A percentile compares a stretch with the other conserved stretches of the same genome.
Evolutionary conservation across 2,329 filamentous ascomycete genomes (phyloP).

Genomic region (Fusarium nurragi): DNA sequence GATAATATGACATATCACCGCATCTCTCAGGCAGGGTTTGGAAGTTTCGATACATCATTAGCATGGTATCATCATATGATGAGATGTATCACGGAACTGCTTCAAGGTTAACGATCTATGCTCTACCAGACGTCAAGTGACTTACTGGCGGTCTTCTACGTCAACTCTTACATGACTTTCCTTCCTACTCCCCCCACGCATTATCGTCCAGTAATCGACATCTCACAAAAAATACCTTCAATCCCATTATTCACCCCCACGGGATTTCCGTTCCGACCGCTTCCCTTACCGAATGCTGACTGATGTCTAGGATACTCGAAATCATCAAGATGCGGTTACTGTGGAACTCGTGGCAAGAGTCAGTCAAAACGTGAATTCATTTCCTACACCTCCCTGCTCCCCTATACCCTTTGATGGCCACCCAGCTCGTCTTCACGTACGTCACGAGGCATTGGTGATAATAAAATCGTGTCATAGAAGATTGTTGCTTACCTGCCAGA

Average conservation of each 20-base stretch:
- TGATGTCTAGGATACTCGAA: constrained; percentile 58
- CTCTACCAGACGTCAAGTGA: constrained; percentile 1
- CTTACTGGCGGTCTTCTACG: background rate
- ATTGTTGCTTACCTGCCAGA: constrained; percentile 5
- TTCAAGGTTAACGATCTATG: background rate
- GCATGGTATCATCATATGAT: constrained; percentile 4
- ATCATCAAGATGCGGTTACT: constrained; percentile 64
- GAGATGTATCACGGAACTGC: background rate
- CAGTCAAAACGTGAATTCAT: constrained; percentile 58
- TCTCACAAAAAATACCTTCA: constrained; percentile 14
- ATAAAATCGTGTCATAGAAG: constrained; percentile 11
- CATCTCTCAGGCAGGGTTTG: background rate
- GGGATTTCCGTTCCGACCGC: constrained; percentile 16
- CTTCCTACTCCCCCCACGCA: constrained; percentile 21
- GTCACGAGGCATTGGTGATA: constrained; percentile 4
- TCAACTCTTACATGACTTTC: constrained; percentile 1
- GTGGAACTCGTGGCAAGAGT: constrained; percentile 58
- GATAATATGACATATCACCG: background rate
- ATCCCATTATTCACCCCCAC: constrained; percentile 37
- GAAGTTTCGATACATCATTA: background rate
- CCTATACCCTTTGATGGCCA: background rate
- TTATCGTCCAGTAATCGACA: constrained; percentile 12
- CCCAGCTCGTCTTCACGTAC: constrained; percentile 6
- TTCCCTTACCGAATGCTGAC: constrained; percentile 31
- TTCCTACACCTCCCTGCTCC: constrained; percentile 16